These are phyloP conservation scores for Candida easanensis DNA, from an alignment of 805 yeast species.

Conservation along the genomic window DNA sequence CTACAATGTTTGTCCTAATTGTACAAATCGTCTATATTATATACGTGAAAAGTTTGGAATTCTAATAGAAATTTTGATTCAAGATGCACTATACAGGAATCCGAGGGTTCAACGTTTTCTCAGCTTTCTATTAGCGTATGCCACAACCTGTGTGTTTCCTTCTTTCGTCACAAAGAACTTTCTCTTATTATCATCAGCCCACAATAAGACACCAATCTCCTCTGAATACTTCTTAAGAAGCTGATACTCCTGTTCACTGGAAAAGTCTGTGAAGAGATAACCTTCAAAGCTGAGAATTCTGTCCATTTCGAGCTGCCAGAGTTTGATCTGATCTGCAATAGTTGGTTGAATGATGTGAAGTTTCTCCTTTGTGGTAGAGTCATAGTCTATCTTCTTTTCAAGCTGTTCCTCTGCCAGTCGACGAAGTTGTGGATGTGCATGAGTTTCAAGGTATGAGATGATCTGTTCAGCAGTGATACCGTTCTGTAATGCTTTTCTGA, in stretches of 20 bases:
- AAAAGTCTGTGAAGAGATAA: slow-evolving; percentile 81
- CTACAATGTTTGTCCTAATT: too few relatives aligned
- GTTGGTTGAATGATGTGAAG: slow-evolving; percentile 84
- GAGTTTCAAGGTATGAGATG: slow-evolving; percentile 81
- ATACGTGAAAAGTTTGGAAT: too few relatives aligned
- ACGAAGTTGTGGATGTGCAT: slow-evolving; percentile 92
- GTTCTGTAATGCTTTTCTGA: slow-evolving; percentile 74
- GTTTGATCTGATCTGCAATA: slow-evolving; percentile 90
- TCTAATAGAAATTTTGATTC: too few relatives aligned
- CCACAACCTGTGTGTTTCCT: slow-evolving; percentile 88
- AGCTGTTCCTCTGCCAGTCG: slow-evolving; percentile 66
- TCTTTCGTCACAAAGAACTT: slow-evolving; percentile 85
- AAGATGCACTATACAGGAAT: too few relatives aligned
- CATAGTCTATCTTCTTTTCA: slow-evolving; percentile 64
- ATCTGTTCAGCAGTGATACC: slow-evolving; percentile 97
- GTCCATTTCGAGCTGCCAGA: slow-evolving; percentile 96
- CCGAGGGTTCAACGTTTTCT: slow-evolving; percentile 26
- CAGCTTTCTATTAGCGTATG: slow-evolving; percentile 71
- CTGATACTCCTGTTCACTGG: slow-evolving; percentile 72
- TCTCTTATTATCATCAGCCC: slow-evolving; percentile 71
- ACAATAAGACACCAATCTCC: slow-evolving; percentile 87
- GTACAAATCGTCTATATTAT: too few relatives aligned
- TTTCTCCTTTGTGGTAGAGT: slow-evolving; percentile 44
- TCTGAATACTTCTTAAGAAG: slow-evolving; percentile 72
- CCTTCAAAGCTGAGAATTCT: slow-evolving; percentile 87